Evolutionary conservation across 1,139 yeast genomes (phyloP).

Genomic region (Debaryomyces udenii): DNA sequence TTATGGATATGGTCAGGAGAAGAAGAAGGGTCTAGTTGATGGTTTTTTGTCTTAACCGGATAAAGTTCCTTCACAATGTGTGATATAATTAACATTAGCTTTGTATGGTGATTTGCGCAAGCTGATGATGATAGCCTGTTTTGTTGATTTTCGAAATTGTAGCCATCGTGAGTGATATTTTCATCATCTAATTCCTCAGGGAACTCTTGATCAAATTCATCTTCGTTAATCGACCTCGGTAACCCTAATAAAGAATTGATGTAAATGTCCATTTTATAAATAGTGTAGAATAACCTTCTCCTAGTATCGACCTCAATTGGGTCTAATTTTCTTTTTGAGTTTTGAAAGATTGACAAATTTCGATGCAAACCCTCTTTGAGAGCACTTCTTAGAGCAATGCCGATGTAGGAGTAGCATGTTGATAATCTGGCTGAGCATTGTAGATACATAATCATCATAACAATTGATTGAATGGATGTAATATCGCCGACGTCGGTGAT

Average conservation of each 20-base stretch:
- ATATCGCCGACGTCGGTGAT: slow-evolving; percentile 52
- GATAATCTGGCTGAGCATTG: slow-evolving; percentile 91
- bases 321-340: slow-evolving; percentile 56
- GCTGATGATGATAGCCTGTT: slow-evolving; percentile 69
- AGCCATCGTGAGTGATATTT: slow-evolving; percentile 69
- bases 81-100: slow-evolving; percentile 54
- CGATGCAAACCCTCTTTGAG: slow-evolving; percentile 87
- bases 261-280: slow-evolving; percentile 89
- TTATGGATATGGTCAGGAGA: slow-evolving; percentile 52
- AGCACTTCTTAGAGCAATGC: slow-evolving; percentile 88
- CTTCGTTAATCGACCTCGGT: slow-evolving; percentile 74
- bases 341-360: slow-evolving; percentile 57
- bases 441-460: slow-evolving; percentile 71
- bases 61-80: slow-evolving; percentile 47
- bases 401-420: slow-evolving; percentile 89
- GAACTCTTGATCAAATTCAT: slow-evolving; percentile 86
- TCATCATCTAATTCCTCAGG: slow-evolving; percentile 89
- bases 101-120: slow-evolving; percentile 86
- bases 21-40: slow-evolving; percentile 14
- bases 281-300: slow-evolving; percentile 84
- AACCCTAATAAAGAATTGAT: slow-evolving; percentile 87
- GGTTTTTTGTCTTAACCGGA: slow-evolving; percentile 38
- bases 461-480: slow-evolving; percentile 66
- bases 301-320: slow-evolving; percentile 87
- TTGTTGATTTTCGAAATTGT: slow-evolving; percentile 38